Evolutionary conservation across 257 asterid species (phyloP).

Genomic region (Jacaranda copaia): DNA sequence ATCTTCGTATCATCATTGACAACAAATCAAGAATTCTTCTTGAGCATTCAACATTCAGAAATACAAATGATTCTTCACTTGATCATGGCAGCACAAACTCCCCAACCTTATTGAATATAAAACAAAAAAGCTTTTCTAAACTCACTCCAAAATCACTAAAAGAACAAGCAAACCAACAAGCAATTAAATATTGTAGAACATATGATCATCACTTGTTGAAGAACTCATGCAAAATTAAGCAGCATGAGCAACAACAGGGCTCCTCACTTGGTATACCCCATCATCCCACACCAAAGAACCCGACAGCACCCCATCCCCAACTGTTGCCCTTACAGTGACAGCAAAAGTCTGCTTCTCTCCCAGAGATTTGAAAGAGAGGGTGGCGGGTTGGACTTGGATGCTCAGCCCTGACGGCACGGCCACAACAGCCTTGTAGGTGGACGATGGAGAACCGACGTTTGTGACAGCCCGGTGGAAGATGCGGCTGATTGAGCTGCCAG

Average conservation of each 20-base stretch:
- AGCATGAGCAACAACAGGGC: constrained; percentile 55
- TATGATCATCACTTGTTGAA: no score
- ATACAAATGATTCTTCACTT: no score
- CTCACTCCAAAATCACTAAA: no score
- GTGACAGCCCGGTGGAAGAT: constrained; percentile 61
- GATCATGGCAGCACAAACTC: no score
- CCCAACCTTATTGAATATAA: no score
- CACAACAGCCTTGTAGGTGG: constrained; percentile 53
- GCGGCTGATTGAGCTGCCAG: constrained; percentile 26
- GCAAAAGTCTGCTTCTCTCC: constrained; percentile 50
- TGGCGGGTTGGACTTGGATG: constrained; percentile 49
- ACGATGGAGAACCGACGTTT: constrained; percentile 62
- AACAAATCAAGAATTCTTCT: no score
- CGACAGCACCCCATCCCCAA: constrained; percentile 34
- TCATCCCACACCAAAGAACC: constrained; percentile 69
- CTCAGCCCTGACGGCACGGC: constrained; percentile 31
- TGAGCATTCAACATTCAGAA: no score
- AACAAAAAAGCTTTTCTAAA: no score
- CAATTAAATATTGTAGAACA: no score
- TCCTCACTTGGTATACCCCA: constrained; percentile 62
- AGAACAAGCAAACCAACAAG: no score
- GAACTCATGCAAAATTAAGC: neutral
- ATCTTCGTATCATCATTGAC: no score
- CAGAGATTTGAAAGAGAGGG: constrained; percentile 47
- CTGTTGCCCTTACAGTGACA: constrained; percentile 43